A percentile compares a stretch with the other conserved stretches of the same genome.
These are phyloP conservation scores for Cladobotryum mycophilum DNA, from an alignment of 2,329 filamentous ascomycete genomes.

Conservation along the genomic window DNA sequence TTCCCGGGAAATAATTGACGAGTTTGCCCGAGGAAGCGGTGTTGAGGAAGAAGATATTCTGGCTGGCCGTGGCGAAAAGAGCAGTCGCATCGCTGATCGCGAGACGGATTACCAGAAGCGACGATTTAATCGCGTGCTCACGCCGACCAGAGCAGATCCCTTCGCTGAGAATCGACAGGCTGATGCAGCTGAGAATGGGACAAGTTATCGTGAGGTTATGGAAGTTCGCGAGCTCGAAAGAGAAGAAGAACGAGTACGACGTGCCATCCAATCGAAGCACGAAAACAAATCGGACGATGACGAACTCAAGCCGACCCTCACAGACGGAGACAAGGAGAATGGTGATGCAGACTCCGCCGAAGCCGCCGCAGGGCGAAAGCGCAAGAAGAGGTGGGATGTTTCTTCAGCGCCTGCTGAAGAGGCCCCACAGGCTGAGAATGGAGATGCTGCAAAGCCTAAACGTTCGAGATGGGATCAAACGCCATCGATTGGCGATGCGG, in stretches of 20 bases:
- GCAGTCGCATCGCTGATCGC: slow-evolving; percentile 82
- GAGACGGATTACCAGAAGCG: slow-evolving; percentile 98
- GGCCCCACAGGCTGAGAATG: slow-evolving; percentile 40
- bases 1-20: slow-evolving; percentile 83
- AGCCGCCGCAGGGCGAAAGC: slow-evolving; percentile 61
- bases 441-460: slow-evolving; percentile 57
- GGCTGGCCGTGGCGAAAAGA: slow-evolving; percentile 74
- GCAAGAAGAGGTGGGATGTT: slow-evolving; percentile 95
- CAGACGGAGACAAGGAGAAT: slow-evolving; percentile 67
- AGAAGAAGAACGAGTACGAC: slow-evolving; percentile 82
- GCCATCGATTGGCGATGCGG: slow-evolving; percentile 49
- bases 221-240: slow-evolving; percentile 81
- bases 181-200: slow-evolving; percentile 61
- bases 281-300: slow-evolving; percentile 53
- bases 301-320: slow-evolving; percentile 70
- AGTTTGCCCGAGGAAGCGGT: slow-evolving; percentile 78
- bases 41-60: slow-evolving; percentile 91
- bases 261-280: slow-evolving; percentile 69
- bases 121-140: slow-evolving; percentile 80
- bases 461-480: slow-evolving; percentile 86
- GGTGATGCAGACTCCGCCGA: slow-evolving; percentile 63
- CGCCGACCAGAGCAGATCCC: slow-evolving; percentile 77
- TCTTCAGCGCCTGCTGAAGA: slow-evolving; percentile 50
- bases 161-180: slow-evolving; percentile 71
- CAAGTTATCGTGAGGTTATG: slow-evolving; percentile 88